Evolutionary conservation across 495 filamentous ascomycete genomes (phyloP).

Genomic region (Trichocladium antarcticum): DNA sequence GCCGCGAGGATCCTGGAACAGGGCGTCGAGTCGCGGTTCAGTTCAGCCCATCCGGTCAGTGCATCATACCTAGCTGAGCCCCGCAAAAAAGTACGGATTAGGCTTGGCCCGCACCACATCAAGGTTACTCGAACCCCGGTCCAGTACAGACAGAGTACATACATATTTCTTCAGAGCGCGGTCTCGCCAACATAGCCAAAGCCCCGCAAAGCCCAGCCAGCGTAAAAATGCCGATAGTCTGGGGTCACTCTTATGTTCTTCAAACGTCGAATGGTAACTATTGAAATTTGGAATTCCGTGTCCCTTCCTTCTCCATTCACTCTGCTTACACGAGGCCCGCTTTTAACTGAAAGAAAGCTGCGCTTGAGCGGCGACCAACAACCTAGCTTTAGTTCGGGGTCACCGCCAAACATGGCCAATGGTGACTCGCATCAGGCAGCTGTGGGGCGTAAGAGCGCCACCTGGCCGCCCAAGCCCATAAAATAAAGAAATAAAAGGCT

Average conservation of each 20-base stretch:
- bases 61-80: not conserved
- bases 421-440: slow-evolving; percentile 10
- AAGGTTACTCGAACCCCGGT: not conserved
- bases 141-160: too few relatives aligned
- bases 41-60: not conserved
- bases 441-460: slow-evolving; percentile 4
- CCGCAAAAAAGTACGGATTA: not conserved
- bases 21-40: not conserved
- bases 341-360: not conserved
- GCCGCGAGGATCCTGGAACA: too few relatives aligned
- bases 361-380: too few relatives aligned
- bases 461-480: not conserved
- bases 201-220: too few relatives aligned
- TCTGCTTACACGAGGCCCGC: too few relatives aligned
- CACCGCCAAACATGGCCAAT: slow-evolving; percentile 5
- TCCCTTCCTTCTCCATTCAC: too few relatives aligned
- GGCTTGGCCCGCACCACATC: not conserved
- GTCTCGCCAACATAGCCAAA: too few relatives aligned
- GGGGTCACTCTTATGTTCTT: too few relatives aligned
- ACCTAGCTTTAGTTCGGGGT: slow-evolving; percentile 4
- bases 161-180: too few relatives aligned
- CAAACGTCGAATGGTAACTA: too few relatives aligned
- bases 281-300: too few relatives aligned
- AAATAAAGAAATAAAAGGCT: slow-evolving; percentile 15
- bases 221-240: too few relatives aligned